A percentile compares a stretch with the other conserved stretches of the same genome.
phyloP scores from a whole-genome alignment of 2,329 filamentous ascomycete species.

The Monilinia fructigena region DNA sequence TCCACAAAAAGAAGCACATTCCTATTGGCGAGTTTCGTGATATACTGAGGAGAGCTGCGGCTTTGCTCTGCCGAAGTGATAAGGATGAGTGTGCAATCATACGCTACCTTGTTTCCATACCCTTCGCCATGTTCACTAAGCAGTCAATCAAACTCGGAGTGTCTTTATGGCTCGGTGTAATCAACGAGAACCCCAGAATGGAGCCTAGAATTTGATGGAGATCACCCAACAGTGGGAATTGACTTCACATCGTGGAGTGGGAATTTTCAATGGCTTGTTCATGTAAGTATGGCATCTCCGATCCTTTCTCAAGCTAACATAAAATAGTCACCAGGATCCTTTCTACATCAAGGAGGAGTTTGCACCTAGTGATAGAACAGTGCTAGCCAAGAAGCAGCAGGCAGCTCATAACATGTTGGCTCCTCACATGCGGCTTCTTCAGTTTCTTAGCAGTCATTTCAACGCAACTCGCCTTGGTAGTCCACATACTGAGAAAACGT shows the following conservation, averaged over 20 bases:
- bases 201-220: slow-evolving; percentile 83
- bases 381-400: slow-evolving; percentile 73
- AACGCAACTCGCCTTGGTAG: slow-evolving; percentile 87
- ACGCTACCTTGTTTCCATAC: slow-evolving; percentile 86
- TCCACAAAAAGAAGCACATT: slow-evolving; percentile 66
- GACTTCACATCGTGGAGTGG: slow-evolving; percentile 72
- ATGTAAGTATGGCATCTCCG: slow-evolving; percentile 48
- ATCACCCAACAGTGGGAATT: slow-evolving; percentile 89
- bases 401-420: slow-evolving; percentile 78
- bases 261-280: slow-evolving; percentile 75
- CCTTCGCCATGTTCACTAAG: slow-evolving; percentile 90
- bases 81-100: slow-evolving; percentile 76
- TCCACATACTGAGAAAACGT: slow-evolving; percentile 75
- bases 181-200: slow-evolving; percentile 89
- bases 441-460: slow-evolving; percentile 93
- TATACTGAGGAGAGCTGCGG: slow-evolving; percentile 79
- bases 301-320: slow-evolving; percentile 38
- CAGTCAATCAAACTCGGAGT: slow-evolving; percentile 94
- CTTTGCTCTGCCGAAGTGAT: slow-evolving; percentile 76
- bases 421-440: slow-evolving; percentile 80
- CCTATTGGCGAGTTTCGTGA: slow-evolving; percentile 75
- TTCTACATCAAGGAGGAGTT: slow-evolving; percentile 93
- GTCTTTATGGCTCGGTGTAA: slow-evolving; percentile 93
- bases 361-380: slow-evolving; percentile 79
- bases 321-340: slow-evolving; percentile 68